These are phyloP conservation scores for Malus fusca DNA, from an alignment of 306 rosid genomes.

Conservation along the genomic window DNA sequence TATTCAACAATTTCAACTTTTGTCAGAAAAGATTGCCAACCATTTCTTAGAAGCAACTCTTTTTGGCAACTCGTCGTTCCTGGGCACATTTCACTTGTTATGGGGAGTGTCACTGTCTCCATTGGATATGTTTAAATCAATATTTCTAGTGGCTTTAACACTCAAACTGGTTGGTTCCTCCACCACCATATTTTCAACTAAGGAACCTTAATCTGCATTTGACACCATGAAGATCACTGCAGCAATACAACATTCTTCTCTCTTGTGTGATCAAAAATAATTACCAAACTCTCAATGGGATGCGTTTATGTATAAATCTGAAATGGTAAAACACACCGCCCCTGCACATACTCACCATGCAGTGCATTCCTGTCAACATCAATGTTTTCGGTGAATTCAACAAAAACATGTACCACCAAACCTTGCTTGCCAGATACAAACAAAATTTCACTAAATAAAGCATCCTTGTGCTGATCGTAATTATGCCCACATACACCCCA, in stretches of 20 bases:
- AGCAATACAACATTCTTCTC: too few relatives aligned
- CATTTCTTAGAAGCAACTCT: conserved; percentile 43
- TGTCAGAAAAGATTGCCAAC: conserved; percentile 54
- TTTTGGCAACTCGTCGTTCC: conserved; percentile 21
- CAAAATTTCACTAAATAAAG: conserved; percentile 63
- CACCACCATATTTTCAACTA: conserved; percentile 26
- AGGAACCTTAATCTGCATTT: neutral
- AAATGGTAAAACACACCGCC: conserved; percentile 47
- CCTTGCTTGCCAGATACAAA: conserved; percentile 80
- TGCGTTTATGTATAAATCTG: too few relatives aligned
- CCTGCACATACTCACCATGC: conserved; percentile 45
- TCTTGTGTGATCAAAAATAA: too few relatives aligned
- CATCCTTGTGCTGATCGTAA: conserved; percentile 55
- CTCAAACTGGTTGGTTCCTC: conserved; percentile 32
- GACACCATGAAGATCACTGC: too few relatives aligned
- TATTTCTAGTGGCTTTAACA: conserved; percentile 23
- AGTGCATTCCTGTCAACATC: conserved; percentile 20
- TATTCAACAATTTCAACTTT: conserved; percentile 44
- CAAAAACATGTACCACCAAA: conserved; percentile 70
- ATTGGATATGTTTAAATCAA: conserved; percentile 19
- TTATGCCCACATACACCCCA: conserved; percentile 70
- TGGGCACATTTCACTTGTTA: neutral
- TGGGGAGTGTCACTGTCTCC: conserved; percentile 32
- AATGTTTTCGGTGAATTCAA: conserved; percentile 23
- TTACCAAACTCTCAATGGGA: too few relatives aligned